Base-by-base conservation (phyloP, 2,329 filamentous ascomycete genomes). In the Beauveria medogensis region DNA sequence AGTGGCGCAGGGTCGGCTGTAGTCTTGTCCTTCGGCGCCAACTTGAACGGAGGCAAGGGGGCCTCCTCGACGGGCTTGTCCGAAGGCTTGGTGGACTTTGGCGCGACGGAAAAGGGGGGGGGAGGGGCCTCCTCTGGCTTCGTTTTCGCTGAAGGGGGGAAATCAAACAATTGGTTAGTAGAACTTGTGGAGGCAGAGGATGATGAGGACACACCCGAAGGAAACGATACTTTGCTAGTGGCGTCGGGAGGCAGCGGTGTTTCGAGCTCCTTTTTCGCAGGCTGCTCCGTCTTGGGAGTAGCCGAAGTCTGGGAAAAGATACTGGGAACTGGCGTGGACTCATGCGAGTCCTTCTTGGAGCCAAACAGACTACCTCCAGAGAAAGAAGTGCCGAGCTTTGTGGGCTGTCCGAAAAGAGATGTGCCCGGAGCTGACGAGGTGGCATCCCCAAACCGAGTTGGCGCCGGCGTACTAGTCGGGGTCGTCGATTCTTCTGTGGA, bases 391-490 rank as follows among this genome's bases (percentile, higher is more conserved):
- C 65, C 64, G 18, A 67, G 66, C 48, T 69, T 71, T 9, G 69
- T 71, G 18, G 70, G 67, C 67, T 70, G 73, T 61, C 66, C 75
- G 68, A 71, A 80, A 6, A 69, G 47, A 5, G 72, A 71, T 18
- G 68, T 63, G 26, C 66, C 67, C 1, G 72, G 63, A n/a, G 70
- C 65, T 28, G 76, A 65, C 3, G 76, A 70, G 1, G 72, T 68
- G 14, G 71, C 66, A 28, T 76, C 75, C 9, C 72, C 72, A 63
- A 82, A 81, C 63, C 77, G 78, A 10, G 74, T 71, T 3, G 80
- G 73, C 2, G 80, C 79, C 3, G 82, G 81, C 0, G 81, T 83
- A 12, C 77, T 75, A 5, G 77, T 81, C 2, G 82, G 81, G 2
- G 81, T 83, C 2, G 74, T 75, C n/a, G 74, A 74, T 57, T 74